These are phyloP conservation scores for Gloeophyllum trabeum DNA, from an alignment of 768 basidiomycete genomes.

Conservation along the genomic window DNA sequence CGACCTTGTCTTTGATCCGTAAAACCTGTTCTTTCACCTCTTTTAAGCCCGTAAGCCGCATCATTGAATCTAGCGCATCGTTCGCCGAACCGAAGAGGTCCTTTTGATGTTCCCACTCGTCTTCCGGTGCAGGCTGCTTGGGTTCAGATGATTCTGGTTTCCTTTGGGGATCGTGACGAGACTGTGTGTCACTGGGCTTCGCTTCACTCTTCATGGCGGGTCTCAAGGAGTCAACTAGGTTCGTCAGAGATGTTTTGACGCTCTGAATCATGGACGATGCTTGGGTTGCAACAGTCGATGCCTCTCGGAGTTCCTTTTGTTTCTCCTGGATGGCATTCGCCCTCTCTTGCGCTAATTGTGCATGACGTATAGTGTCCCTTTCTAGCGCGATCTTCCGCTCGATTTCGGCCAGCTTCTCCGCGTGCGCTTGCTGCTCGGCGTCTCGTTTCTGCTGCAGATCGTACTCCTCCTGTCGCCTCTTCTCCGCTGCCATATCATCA, in stretches of 20 bases:
- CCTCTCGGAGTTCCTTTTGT: too few species aligned
- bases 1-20: constrained; percentile 47
- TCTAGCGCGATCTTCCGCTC: constrained; percentile 27
- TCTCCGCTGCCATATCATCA: constrained; percentile 27
- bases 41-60: constrained; percentile 63
- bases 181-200: too few species aligned
- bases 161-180: too few species aligned
- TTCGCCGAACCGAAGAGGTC: constrained; percentile 38
- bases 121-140: constrained; percentile 1
- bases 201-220: too few species aligned
- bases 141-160: constrained; percentile 36
- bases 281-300: too few species aligned
- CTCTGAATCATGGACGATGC: too few species aligned
- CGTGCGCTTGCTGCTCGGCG: constrained; percentile 30
- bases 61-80: constrained; percentile 47
- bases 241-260: too few species aligned
- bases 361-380: constrained; percentile 22
- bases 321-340: constrained; percentile 27
- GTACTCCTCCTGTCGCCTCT: constrained; percentile 27
- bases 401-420: constrained; percentile 27
- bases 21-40: constrained; percentile 50
- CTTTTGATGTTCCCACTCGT: constrained; percentile 52
- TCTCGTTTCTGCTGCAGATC: constrained; percentile 33
- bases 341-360: constrained; percentile 24
- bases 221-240: too few species aligned